Base-by-base conservation (phyloP, 257 asterid species). In the Ophiorrhiza pumila region DNA sequence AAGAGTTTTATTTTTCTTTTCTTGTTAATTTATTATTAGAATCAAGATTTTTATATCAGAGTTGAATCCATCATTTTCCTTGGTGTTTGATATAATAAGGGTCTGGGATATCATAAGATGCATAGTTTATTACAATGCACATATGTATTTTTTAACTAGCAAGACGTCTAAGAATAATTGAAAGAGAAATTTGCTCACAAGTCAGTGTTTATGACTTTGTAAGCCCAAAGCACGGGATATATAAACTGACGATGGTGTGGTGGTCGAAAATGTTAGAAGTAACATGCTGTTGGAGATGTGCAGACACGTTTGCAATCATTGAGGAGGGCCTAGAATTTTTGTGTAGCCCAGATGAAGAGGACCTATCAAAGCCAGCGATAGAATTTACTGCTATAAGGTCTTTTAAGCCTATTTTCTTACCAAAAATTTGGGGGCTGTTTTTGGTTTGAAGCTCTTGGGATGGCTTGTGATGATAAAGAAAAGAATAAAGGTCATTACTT, bases 21-120 rank as follows among this genome's bases (percentile, higher is more conserved):
- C 39, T 61, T 45, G 8, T 15, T 22, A 32, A 34, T 22, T 29
- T 32, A 59, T 20, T 7, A 3, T 29, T 1, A 46, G 4, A 4
- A 31, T 9, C 4, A 61, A 61, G 34, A 14, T 32, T 61, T 1
- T 15, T 4, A 37, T 5, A 22, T 27, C 39, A 32, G 49, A 31
- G 29, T 27, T 12, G 41, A 65, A 65, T 42, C n/a, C 70, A 65
- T 65, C 34, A 65, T n/a, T n/a, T 42, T n/a, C 8, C 69, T 41
- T n/a, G 14, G 20, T 12, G 12, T 27, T 41, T 5, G 32, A 27
- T 25, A 12, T 25, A 57, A 27, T 27, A 25, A 65, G 45, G 17
- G 9, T 7, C 23, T 23, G 20, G 15, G 15, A 35, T 39, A 41
- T n/a, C 47, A n/a, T 42, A 43, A 43, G 14, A 45, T 45, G 66